A percentile compares a stretch with the other conserved stretches of the same genome.
phyloP scores from a whole-genome alignment of 495 filamentous ascomycete genomes.

The Podospora didyma region DNA sequence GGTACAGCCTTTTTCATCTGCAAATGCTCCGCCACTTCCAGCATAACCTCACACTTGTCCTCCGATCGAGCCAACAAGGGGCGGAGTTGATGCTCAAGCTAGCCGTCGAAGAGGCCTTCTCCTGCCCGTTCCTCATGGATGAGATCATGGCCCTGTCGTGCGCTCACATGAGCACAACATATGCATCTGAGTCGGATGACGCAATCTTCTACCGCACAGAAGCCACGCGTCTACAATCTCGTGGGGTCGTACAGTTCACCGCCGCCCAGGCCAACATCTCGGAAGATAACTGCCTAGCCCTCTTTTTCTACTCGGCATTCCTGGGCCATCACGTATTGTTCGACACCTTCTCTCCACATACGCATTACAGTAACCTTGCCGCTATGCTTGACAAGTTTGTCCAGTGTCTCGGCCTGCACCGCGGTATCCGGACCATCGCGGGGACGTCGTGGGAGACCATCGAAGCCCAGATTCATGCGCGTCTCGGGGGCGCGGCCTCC shows the following conservation, averaged over 20 bases:
- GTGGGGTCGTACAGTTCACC: conserved; percentile 37
- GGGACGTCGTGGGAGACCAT: conserved; percentile 23
- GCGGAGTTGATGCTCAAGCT: not conserved
- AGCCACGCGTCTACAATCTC: conserved; percentile 38
- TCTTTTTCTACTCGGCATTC: conserved; percentile 43
- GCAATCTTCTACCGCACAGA: conserved; percentile 28
- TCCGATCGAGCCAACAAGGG: not conserved
- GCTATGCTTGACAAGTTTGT: conserved; percentile 38
- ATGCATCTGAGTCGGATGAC: conserved; percentile 2
- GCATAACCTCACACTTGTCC: not conserved
- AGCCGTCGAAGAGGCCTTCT: conserved; percentile 20
- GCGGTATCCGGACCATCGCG: conserved; percentile 34
- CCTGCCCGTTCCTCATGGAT: conserved; percentile 40
- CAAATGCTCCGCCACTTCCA: conserved; percentile 26
- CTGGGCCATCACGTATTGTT: conserved; percentile 42
- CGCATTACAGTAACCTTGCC: conserved; percentile 20
- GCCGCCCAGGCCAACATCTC: conserved; percentile 14
- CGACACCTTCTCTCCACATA: conserved; percentile 24
- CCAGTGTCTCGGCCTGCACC: conserved; percentile 37
- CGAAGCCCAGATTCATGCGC: not conserved
- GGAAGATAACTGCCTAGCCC: conserved; percentile 32
- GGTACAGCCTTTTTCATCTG: conserved; percentile 27
- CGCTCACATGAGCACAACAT: conserved; percentile 32
- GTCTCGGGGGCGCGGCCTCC: not conserved
- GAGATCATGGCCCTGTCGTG: conserved; percentile 41